Evolutionary conservation across 2,329 filamentous ascomycete species (phyloP), one percentile per base, ranked within the genome.

Genomic region (Mycosphaerella arachidis): DNA sequence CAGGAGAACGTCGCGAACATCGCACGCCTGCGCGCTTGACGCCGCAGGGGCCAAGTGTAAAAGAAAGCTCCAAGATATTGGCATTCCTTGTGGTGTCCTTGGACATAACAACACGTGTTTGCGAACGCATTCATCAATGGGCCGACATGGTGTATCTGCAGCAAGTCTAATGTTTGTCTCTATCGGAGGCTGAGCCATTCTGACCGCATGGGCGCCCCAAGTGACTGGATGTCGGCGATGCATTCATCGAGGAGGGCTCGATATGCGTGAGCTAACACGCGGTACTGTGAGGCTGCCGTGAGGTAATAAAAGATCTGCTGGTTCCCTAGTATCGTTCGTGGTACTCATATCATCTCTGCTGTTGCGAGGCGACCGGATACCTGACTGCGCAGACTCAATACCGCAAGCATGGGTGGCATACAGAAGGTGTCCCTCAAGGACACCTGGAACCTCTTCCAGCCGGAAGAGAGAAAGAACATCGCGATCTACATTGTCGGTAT

Each of bases 381-480:
- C 46, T 30, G 18, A 48, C 3, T 24, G 46, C 46, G 27, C 18
- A 12, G 10, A n/a, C 20, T n/a, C 27, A 27, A 5, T 12, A 13
- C 9, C 18, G 20, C 46, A 48, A 48, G 20, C 27, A 48, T 43
- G 37, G 37, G 37, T 13, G 37, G 37, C 37, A 13, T 48, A 12
- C n/a, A 48, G 43, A 48, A 48, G 27, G 46, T 48, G 20, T 30
- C 9, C n/a, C 9, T 59, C 24, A 31, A 56, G 45, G 45, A 48
- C 52, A 59, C 57, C 52, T 59, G 57, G 57, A 53, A 46, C 18
- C 55, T 56, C 40, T 59, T 50, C 48, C 33, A 20, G 4, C 43
- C 53, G 8, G 53, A 59, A 20, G 53, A 59, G 27, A 30, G 57
- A 27, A 45, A 53, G 46, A 56, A 59, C 30, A 59, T 59, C 29